Evolutionary conservation across 306 rosid species (phyloP).

Genomic region (Pachyrhizus erosus): DNA sequence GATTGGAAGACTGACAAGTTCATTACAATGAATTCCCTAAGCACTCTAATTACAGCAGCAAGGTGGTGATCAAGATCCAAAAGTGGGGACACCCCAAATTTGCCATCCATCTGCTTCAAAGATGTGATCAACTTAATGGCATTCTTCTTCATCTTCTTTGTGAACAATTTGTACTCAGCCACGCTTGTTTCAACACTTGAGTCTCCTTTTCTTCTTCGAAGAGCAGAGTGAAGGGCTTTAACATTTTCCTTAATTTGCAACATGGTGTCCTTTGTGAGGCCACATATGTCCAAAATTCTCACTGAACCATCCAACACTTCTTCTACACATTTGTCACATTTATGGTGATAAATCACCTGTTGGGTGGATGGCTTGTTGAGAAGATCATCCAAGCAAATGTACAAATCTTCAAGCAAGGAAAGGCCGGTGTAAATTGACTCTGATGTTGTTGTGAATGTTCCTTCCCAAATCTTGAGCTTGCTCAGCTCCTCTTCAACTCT

Average conservation of each 20-base stretch:
- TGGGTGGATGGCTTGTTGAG: conserved; percentile 71
- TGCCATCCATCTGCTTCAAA: conserved; percentile 54
- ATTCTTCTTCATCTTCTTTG: conserved; percentile 69
- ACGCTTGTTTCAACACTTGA: conserved; percentile 51
- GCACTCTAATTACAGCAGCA: conserved; percentile 45
- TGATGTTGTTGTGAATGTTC: conserved; percentile 46
- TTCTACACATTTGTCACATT: conserved; percentile 51
- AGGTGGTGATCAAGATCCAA: conserved; percentile 54
- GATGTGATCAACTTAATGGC: conserved; percentile 49
- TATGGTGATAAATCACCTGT: conserved; percentile 51
- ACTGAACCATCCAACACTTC: conserved; percentile 70
- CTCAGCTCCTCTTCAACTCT: conserved; percentile 65
- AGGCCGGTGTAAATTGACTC: conserved; percentile 50
- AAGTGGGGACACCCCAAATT: conserved; percentile 42
- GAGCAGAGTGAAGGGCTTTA: conserved; percentile 61
- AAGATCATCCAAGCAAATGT: conserved; percentile 61
- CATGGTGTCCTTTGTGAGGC: conserved; percentile 61
- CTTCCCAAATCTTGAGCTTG: conserved; percentile 58
- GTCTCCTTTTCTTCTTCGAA: conserved; percentile 73
- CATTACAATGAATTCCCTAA: conserved; percentile 50
- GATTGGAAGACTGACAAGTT: conserved; percentile 51
- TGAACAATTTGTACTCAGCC: conserved; percentile 51
- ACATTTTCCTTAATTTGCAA: conserved; percentile 61
- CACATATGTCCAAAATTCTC: conserved; percentile 67
- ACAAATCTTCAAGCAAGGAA: conserved; percentile 60